Evolutionary conservation across 176 grass and related monocot species (phyloP).

Genomic region (Raddia guianensis): DNA sequence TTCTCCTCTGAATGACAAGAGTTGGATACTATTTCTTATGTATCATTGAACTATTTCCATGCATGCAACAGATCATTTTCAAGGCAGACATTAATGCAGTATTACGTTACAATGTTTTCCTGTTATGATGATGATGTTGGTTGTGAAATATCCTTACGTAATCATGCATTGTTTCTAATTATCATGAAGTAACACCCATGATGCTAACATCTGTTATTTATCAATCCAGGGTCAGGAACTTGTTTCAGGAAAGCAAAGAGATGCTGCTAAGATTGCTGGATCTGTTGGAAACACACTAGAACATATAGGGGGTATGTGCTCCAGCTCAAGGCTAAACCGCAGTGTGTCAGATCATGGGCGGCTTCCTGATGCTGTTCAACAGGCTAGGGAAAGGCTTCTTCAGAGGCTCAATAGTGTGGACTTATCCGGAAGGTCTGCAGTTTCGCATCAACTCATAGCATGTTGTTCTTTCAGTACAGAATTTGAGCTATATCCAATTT

Average conservation of each 20-base stretch:
- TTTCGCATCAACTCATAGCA: not conserved
- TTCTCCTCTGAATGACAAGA: not conserved
- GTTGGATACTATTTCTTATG: not conserved
- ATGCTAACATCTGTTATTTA: not conserved
- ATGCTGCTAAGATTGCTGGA: constrained; percentile 6
- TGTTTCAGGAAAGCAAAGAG: constrained; percentile 35
- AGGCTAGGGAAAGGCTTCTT: constrained; percentile 77
- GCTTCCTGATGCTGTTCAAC: constrained; percentile 66
- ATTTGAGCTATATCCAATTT: not conserved
- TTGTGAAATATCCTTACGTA: not conserved
- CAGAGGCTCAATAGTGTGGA: constrained; percentile 62
- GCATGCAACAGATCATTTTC: not conserved
- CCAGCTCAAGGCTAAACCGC: constrained; percentile 29
- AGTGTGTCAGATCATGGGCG: constrained; percentile 47
- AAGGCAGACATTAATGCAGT: not conserved
- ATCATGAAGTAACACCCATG: no score
- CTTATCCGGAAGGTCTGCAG: constrained; percentile 47
- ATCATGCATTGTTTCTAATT: not conserved
- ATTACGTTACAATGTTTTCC: not conserved
- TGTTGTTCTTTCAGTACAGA: not conserved
- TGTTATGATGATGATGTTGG: not conserved
- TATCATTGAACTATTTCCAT: not conserved
- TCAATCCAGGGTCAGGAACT: constrained; percentile 40
- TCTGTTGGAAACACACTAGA: constrained; percentile 27
- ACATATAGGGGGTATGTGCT: not conserved